Conservation (phyloP, 2,329 filamentous ascomycete species). For the Xylaria sp. region DNA sequence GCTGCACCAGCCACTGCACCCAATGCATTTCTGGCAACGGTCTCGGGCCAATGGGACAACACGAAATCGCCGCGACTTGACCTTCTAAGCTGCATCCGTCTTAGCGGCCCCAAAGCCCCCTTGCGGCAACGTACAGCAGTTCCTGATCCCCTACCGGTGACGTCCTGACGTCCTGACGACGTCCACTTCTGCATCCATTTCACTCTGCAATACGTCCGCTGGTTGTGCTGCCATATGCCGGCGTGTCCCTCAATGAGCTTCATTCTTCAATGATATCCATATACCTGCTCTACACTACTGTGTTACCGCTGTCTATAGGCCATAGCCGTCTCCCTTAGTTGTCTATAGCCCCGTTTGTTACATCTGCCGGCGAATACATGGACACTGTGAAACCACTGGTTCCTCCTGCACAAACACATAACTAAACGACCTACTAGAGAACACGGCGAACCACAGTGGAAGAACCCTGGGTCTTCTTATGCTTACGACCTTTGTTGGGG, state of each 20-base stretch:
- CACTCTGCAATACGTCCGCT: background rate
- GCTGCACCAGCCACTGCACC: constrained; percentile 22
- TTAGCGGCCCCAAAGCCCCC: constrained; percentile 9
- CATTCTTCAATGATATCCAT: background rate
- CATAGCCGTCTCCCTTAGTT: background rate
- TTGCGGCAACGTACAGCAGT: constrained; percentile 9
- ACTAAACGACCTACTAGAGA: constrained; percentile 12
- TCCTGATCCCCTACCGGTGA: background rate
- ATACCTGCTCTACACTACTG: background rate
- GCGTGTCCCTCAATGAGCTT: background rate
- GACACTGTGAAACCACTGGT: constrained; percentile 19
- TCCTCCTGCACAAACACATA: constrained; percentile 13
- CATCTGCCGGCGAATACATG: constrained; percentile 22
- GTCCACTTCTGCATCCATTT: background rate
- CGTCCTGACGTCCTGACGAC: background rate
- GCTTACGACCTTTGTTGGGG: background rate
- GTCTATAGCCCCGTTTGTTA: constrained; percentile 19
- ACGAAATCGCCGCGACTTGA: constrained; percentile 5
- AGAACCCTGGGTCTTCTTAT: background rate
- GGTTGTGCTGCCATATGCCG: background rate
- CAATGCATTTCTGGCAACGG: constrained; percentile 25
- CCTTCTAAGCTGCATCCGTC: constrained; percentile 25
- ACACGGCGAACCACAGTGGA: constrained; percentile 12
- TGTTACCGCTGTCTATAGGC: background rate
- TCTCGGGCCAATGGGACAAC: constrained; percentile 31